These are phyloP conservation scores for Solanum pimpinellifolium DNA, from an alignment of 257 asterid genomes.

Conservation along the genomic window DNA sequence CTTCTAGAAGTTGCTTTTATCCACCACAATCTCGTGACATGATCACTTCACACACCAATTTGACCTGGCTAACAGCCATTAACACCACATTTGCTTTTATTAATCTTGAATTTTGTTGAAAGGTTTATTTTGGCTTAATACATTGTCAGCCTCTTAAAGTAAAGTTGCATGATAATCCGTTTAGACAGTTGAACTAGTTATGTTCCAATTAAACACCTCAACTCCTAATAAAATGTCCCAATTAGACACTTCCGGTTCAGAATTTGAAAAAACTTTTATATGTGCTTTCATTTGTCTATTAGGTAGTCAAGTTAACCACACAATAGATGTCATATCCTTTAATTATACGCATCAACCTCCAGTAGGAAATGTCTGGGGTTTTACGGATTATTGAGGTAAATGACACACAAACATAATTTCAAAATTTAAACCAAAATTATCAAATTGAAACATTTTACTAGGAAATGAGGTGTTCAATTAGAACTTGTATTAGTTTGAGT, in stretches of 20 bases:
- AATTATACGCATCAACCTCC: not conserved
- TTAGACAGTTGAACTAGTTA: not conserved
- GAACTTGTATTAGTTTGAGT: not conserved
- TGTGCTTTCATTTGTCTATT: not conserved
- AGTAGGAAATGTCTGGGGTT: not conserved
- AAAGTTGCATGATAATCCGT: not conserved
- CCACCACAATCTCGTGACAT: not conserved
- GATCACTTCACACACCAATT: not conserved
- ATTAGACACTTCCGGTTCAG: not conserved
- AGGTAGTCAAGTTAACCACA: not conserved
- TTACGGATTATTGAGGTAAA: not conserved
- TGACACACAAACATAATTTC: not conserved
- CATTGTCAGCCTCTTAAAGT: not conserved
- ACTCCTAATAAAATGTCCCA: not conserved
- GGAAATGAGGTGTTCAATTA: not conserved
- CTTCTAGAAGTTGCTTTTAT: not conserved
- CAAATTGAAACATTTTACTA: not conserved
- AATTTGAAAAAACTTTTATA: not conserved
- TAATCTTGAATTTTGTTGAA: not conserved
- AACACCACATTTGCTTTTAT: not conserved
- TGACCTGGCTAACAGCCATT: not conserved
- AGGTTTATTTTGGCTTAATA: not conserved
- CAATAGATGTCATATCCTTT: not conserved
- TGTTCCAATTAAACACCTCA: not conserved
- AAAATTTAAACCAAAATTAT: not conserved